phyloP scores from a whole-genome alignment of 2,329 filamentous ascomycete genomes.

The Coleophoma cylindrospora region DNA sequence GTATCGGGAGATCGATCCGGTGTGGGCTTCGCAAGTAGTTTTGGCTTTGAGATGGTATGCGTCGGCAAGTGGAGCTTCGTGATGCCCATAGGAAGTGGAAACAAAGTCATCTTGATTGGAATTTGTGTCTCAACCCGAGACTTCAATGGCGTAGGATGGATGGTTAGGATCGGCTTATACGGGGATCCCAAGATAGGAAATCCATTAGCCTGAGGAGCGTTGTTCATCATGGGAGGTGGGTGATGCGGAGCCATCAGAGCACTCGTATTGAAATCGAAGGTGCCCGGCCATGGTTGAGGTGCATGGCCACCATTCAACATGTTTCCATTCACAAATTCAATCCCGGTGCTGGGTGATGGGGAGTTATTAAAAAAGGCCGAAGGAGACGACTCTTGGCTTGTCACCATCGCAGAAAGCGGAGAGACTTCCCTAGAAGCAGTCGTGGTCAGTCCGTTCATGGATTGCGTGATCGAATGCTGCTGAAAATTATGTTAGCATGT shows the following conservation, averaged over 20 bases:
- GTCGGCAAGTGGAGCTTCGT: slow-evolving; percentile 81
- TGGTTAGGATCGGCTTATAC: slow-evolving; percentile 42
- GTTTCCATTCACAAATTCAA: slow-evolving; percentile 32
- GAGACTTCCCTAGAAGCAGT: slow-evolving; percentile 48
- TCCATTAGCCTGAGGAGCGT: slow-evolving; percentile 9
- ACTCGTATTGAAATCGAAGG: slow-evolving; percentile 8
- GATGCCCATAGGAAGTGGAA: slow-evolving; percentile 68
- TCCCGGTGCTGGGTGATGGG: slow-evolving; percentile 37
- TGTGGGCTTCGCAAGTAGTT: slow-evolving; percentile 72
- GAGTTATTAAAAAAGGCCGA: slow-evolving; percentile 40
- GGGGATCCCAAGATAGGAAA: slow-evolving; percentile 17
- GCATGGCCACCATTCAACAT: slow-evolving; percentile 19
- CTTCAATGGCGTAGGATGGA: slow-evolving; percentile 68
- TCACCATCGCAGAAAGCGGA: slow-evolving; percentile 44
- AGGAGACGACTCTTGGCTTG: slow-evolving; percentile 49
- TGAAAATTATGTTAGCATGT: slow-evolving; percentile 28
- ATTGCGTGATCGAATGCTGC: slow-evolving; percentile 46
- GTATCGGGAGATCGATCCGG: slow-evolving; percentile 65
- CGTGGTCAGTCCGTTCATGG: slow-evolving; percentile 43
- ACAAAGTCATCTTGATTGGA: slow-evolving; percentile 75
- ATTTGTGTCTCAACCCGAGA: slow-evolving; percentile 97
- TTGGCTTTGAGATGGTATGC: slow-evolving; percentile 91
- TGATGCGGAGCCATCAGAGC: slow-evolving; percentile 1
- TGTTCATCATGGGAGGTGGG: slow-evolving; percentile 4
- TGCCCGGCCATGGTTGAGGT: slow-evolving; percentile 29